Conservation (phyloP, 345 rosid genomes). For the Streptanthus diversifolius region DNA sequence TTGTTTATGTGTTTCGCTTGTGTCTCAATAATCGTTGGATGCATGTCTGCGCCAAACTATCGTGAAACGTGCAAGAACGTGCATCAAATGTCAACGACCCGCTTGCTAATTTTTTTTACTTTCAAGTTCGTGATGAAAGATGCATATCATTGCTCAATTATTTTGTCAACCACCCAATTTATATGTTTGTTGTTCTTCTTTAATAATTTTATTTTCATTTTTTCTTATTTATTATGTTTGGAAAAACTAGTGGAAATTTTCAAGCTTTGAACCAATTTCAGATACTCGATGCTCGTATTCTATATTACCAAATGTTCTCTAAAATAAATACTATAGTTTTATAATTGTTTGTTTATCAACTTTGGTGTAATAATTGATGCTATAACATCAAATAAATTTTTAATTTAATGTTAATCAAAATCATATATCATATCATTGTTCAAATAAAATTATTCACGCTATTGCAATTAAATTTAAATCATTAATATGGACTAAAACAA, state of each 20-base stretch:
- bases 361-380: too few relatives aligned
- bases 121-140: constrained; percentile 15
- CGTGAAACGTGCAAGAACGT: constrained; percentile 26
- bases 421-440: too few relatives aligned
- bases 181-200: background rate
- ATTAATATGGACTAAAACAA: too few relatives aligned
- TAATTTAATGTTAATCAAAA: too few relatives aligned
- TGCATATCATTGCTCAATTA: constrained; percentile 32
- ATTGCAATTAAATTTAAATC: too few relatives aligned
- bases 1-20: background rate
- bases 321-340: background rate
- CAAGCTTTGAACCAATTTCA: background rate
- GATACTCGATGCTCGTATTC: background rate
- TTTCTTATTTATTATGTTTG: background rate
- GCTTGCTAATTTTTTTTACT: background rate
- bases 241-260: background rate
- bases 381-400: too few relatives aligned
- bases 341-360: too few relatives aligned
- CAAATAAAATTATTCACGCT: too few relatives aligned
- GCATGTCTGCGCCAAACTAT: constrained; percentile 21
- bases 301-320: background rate
- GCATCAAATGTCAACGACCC: constrained; percentile 26
- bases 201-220: background rate
- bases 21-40: constrained; percentile 3
- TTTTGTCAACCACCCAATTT: constrained; percentile 13